phyloP scores from a whole-genome alignment of 805 yeast species.

The Candida stauntonica region DNA sequence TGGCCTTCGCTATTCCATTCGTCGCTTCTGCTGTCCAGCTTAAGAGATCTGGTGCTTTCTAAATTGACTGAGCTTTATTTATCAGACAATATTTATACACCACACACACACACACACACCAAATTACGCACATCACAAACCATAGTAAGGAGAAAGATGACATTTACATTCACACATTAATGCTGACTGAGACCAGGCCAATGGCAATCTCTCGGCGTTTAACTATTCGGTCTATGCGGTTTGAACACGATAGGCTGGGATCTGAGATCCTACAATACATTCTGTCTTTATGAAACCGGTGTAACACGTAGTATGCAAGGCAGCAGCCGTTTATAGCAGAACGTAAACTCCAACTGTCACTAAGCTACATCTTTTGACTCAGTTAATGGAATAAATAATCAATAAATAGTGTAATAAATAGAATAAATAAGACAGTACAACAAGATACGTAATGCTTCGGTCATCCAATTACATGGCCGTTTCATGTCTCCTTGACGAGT shows the following conservation, averaged over 20 bases:
- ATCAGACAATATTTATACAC: not conserved
- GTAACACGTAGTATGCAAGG: not conserved
- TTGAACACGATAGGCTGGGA: not conserved
- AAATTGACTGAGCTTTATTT: slow-evolving; percentile 6
- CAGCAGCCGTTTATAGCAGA: too few relatives aligned
- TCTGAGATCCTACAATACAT: not conserved
- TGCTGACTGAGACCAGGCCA: not conserved
- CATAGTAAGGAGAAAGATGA: not conserved
- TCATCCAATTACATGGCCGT: not conserved
- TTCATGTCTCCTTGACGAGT: slow-evolving; percentile 2
- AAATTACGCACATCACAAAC: not conserved
- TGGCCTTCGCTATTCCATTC: slow-evolving; percentile 75
- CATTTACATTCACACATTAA: not conserved
- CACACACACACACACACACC: not conserved
- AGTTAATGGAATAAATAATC: slow-evolving; percentile 2
- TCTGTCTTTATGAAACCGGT: not conserved
- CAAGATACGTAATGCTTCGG: not conserved
- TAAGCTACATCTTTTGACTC: not conserved
- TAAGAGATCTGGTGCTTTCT: slow-evolving; percentile 74
- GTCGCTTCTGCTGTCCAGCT: slow-evolving; percentile 74
- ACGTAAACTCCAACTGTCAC: not conserved
- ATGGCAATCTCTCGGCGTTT: too few relatives aligned
- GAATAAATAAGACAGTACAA: slow-evolving; percentile 4
- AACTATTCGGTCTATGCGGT: too few relatives aligned
- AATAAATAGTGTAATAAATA: slow-evolving; percentile 3